Percentiles rank a stretch among this genome's conserved stretches.
phyloP scores from a whole-genome alignment of 2,329 filamentous ascomycete genomes.

The Penicillium sp. region DNA sequence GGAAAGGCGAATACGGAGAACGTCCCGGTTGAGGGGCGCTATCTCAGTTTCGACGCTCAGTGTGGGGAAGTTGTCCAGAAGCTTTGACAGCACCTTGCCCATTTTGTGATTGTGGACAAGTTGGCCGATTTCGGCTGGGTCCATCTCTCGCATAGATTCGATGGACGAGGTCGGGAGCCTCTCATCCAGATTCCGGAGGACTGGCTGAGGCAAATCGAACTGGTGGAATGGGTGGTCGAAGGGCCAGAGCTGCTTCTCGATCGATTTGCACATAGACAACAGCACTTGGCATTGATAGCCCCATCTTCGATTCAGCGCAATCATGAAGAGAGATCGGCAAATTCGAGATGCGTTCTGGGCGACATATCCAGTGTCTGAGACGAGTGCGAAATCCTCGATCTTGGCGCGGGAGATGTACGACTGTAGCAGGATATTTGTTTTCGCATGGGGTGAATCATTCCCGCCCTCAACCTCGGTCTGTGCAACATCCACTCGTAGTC shows the following conservation, averaged over 20 bases:
- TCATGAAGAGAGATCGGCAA: conserved; percentile 93
- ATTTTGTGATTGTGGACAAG: conserved; percentile 89
- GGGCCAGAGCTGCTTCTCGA: conserved; percentile 93
- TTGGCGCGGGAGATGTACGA: conserved; percentile 86
- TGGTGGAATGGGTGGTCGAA: conserved; percentile 94
- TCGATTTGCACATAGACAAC: conserved; percentile 89
- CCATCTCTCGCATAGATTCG: conserved; percentile 88
- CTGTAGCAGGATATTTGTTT: conserved; percentile 94
- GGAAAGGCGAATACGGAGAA: conserved; percentile 82
- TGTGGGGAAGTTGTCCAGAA: conserved; percentile 89
- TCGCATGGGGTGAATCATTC: conserved; percentile 69
- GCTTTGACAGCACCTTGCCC: conserved; percentile 73
- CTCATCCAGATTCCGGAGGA: conserved; percentile 80
- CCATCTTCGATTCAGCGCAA: conserved; percentile 91
- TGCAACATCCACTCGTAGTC: conserved; percentile 66
- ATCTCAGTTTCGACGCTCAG: conserved; percentile 89
- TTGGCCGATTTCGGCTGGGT: conserved; percentile 80
- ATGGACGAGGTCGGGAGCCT: conserved; percentile 71
- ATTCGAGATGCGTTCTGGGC: conserved; percentile 95
- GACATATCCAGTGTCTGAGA: conserved; percentile 90
- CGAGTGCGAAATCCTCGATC: conserved; percentile 87
- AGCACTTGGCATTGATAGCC: conserved; percentile 91
- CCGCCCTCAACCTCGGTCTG: conserved; percentile 75
- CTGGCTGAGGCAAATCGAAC: conserved; percentile 81
- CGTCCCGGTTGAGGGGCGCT: conserved; percentile 89